Evolutionary conservation across 2,329 filamentous ascomycete genomes (phyloP).

Genomic region (Bipolaris victoriae): DNA sequence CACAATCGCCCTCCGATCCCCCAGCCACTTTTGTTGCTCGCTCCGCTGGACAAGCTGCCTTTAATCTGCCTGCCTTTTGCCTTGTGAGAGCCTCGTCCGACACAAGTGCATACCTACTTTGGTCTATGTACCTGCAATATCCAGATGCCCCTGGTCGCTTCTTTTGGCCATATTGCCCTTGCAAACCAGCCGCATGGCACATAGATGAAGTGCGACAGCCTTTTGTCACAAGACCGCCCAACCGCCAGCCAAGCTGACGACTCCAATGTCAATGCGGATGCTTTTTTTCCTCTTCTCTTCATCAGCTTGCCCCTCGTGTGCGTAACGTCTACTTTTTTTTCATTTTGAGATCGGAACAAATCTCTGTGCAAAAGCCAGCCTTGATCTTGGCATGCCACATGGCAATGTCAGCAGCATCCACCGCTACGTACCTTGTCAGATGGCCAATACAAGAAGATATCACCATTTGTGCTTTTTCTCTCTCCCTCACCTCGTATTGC

Average conservation of each 20-base stretch:
- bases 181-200: constrained; percentile 42
- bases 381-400: not conserved
- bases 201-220: constrained; percentile 42
- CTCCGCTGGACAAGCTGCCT: constrained; percentile 1
- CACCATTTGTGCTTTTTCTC: not conserved
- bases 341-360: not conserved
- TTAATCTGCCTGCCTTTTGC: constrained; percentile 25
- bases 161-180: constrained; percentile 31
- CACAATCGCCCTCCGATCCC: not conserved
- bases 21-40: constrained; percentile 1
- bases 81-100: constrained; percentile 28
- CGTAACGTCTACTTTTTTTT: constrained; percentile 8
- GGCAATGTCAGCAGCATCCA: not conserved
- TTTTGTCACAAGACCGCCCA: constrained; percentile 29
- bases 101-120: not conserved
- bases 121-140: constrained; percentile 21
- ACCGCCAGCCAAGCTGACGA: constrained; percentile 5
- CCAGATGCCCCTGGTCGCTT: constrained; percentile 34
- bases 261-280: constrained; percentile 1
- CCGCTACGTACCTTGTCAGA: not conserved
- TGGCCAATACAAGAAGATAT: not conserved
- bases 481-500: constrained; percentile 15
- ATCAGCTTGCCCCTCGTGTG: constrained; percentile 16
- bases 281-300: not conserved
- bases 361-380: not conserved